Evolutionary conservation across 2,329 filamentous ascomycete species (phyloP), one percentile per base, ranked within the genome.

Genomic region (Talaromyces amestolkiae): DNA sequence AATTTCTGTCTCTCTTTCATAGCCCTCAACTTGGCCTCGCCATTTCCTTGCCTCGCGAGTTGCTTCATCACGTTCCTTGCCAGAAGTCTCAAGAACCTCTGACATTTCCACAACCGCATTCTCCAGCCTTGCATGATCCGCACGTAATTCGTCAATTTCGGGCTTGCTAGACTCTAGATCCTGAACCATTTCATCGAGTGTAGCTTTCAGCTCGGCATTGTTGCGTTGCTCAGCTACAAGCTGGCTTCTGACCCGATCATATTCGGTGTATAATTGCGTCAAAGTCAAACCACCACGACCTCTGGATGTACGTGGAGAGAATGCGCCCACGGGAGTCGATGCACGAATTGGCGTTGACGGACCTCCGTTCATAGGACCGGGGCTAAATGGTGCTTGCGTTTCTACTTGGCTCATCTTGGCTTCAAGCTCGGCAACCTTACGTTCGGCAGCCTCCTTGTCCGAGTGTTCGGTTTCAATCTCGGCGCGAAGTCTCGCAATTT

Each of bases 121-220:
- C 65, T 93, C 88, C 2, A 98, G 84, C 37, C 91, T 88, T 62
- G 92, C 89, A 68, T 93, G 89, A 71, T 98, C 93, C 15, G 87
- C 85, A 58, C 91, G 89, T 19, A 96, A 82, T 70, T 98, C 93
- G 68, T 96, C 89, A 35, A 97, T 87, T 73, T 97, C 93, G 0
- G 95, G 95, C 31, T 90, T 89, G 75, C 91, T 93, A 27, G 89
- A 89, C 76, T 99, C 93, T 43, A 98, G 80, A 65, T 93, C 90
- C 43, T 88, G 85, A 66, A 97, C 87, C 81, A 97, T 91, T 66
- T 95, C 91, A 69, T 97, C 92, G 53, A 98, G 82, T 53, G 94
- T 88, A 43, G 88, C 85, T 19, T 87, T 86, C 11, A 97, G 86
- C 73, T 92, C 87, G 68, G 91, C 87, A 70, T 87, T 92, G 24